Percentiles rank a stretch among this genome's conserved stretches.
These are phyloP conservation scores for Juglanconis oblonga DNA, from an alignment of 2,329 filamentous ascomycete species.

Conservation along the genomic window DNA sequence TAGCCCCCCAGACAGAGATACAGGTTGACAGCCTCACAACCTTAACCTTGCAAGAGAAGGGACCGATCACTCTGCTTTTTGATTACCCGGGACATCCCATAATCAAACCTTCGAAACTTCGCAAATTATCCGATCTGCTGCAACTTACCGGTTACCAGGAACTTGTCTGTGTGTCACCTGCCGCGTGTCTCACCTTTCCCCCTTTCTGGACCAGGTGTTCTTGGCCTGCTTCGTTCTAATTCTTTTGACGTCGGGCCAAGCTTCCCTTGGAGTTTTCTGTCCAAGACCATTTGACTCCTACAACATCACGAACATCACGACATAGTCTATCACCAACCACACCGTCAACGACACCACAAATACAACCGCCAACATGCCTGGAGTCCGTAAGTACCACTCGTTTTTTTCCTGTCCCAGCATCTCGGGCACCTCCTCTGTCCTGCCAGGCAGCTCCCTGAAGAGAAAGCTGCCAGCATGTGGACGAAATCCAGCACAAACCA, in stretches of 20 bases:
- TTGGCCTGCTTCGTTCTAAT: not conserved
- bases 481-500: not conserved
- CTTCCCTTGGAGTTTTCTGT: not conserved
- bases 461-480: not conserved
- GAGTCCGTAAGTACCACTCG: constrained; percentile 44
- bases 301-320: not conserved
- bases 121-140: constrained; percentile 17
- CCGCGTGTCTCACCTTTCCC: not conserved
- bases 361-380: constrained; percentile 43
- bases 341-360: not conserved
- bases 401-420: not conserved
- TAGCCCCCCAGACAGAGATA: not conserved
- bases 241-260: not conserved
- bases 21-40: not conserved
- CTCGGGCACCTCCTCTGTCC: not conserved
- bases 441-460: not conserved
- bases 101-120: constrained; percentile 12
- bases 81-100: constrained; percentile 15
- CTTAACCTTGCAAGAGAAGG: too few species aligned
- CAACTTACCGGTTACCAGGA: not conserved
- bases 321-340: not conserved
- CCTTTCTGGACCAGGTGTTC: not conserved
- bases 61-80: not conserved
- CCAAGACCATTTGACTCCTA: not conserved
- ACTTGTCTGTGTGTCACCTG: constrained; percentile 12